A percentile compares a stretch with the other conserved stretches of the same genome.
Evolutionary conservation across 179 eudicot species (phyloP).

Genomic region (Silene vulgaris): DNA sequence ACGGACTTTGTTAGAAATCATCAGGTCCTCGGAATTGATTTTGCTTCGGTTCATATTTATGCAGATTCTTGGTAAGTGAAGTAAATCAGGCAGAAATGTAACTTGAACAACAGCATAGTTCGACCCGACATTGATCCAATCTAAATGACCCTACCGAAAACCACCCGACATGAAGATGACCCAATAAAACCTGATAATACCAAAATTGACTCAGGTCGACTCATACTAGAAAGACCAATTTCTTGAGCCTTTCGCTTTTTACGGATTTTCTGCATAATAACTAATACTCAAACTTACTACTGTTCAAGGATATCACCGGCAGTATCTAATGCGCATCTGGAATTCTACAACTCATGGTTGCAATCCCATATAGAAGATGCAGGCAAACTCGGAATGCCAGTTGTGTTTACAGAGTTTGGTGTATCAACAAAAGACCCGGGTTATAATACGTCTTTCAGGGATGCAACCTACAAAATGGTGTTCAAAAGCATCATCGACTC

Average conservation of each 20-base stretch:
- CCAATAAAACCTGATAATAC: too few relatives aligned
- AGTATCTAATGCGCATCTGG: conserved; percentile 42
- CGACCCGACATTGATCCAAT: too few relatives aligned
- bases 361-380: conserved; percentile 81
- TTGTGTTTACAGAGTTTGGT: conserved; percentile 73
- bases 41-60: conserved; percentile 82
- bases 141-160: too few relatives aligned
- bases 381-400: conserved; percentile 66
- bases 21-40: conserved; percentile 77
- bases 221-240: not conserved
- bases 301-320: conserved; percentile 44
- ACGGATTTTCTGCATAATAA: not conserved
- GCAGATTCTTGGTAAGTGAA: conserved; percentile 75
- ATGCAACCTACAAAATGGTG: conserved; percentile 47
- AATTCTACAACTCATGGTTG: conserved; percentile 71
- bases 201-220: too few relatives aligned
- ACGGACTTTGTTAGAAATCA: conserved; percentile 86
- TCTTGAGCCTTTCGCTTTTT: not conserved
- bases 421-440: conserved; percentile 67
- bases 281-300: not conserved
- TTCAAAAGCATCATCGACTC: conserved; percentile 48
- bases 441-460: conserved; percentile 57
- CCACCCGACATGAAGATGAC: too few relatives aligned
- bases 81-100: not conserved
- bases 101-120: not conserved